Evolutionary conservation across 352 stramenopile species (phyloP), one percentile per base, ranked within the genome.

Genomic region (Phytophthora tentaculata): DNA sequence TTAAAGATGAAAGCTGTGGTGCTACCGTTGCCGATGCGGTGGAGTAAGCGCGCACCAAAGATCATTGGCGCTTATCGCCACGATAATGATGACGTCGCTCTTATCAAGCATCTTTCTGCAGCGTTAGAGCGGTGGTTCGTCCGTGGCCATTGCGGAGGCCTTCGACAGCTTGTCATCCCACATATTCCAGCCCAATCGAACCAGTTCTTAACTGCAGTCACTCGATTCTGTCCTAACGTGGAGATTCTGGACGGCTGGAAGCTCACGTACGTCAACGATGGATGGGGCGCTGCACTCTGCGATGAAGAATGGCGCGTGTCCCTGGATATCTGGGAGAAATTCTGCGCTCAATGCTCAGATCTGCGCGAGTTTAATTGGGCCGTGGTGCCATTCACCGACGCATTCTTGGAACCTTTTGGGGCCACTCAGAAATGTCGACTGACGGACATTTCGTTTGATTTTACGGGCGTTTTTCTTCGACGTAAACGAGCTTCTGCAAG

Each of bases 301-400:
- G 74, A 86, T 49, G 80, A 89, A 62, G 73, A 87, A 54, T 89
- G 80, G 80, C 64, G 77, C 14, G 48, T 89, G 4, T 74, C 69
- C 3, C 49, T 74, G 3, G 67, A 74, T 0, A 63, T 67, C 14
- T 89, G 81, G 81, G 65, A 76, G 20, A 51, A 51, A 12, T 89
- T 89, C 37, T 84, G 75, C 49, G 50, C 24, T 4, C 65, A 61
- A 9, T 88, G 81, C 23, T 58, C 67, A 8, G 41, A 77, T 7
- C 50, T 90, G 29, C 73, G 71, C 2, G 79, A 88, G 64, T 90
- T 90, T 62, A 88, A 88, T 57, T 88, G 80, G 77, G 69, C 67
- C 0, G 77, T 86, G 24, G 79, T 82, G 19, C 81, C 81, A 12
- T 86, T 84, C 47, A 76, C 67, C 0, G 81, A 88, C 19, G 67